Conservation (phyloP, 83 land plant species). For the Diphasiastrum complanatum region DNA sequence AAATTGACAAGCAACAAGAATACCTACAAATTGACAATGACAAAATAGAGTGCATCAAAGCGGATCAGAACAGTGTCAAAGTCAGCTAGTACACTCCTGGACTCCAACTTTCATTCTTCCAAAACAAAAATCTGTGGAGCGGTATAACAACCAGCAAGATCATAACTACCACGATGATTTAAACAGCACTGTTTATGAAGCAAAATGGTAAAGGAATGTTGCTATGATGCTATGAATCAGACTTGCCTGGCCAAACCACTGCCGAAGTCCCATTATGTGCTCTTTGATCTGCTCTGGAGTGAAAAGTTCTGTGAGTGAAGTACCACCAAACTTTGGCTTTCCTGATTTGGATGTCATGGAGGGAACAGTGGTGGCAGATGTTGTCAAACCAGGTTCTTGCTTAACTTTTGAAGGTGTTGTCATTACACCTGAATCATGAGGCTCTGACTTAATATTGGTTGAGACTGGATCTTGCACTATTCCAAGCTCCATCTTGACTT, state of each 20-base stretch:
- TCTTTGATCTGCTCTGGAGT: slow-evolving; percentile 87
- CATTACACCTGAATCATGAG: neutral
- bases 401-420: slow-evolving; percentile 15
- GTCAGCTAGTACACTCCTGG: too few relatives aligned
- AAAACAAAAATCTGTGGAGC: too few relatives aligned
- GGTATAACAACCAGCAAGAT: too few relatives aligned
- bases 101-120: too few relatives aligned
- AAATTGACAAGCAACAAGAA: neutral
- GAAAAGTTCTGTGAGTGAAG: slow-evolving; percentile 82
- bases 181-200: too few relatives aligned
- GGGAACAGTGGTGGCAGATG: slow-evolving; percentile 1
- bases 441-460: slow-evolving; percentile 1
- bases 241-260: slow-evolving; percentile 95
- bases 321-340: slow-evolving; percentile 78
- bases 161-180: too few relatives aligned
- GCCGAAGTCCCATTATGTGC: slow-evolving; percentile 74
- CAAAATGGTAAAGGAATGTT: too few relatives aligned
- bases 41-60: neutral
- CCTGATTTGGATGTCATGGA: slow-evolving; percentile 45
- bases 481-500: too few relatives aligned
- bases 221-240: neutral
- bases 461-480: neutral
- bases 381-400: slow-evolving; percentile 22
- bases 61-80: too few relatives aligned
- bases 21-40: neutral